Evolutionary conservation across 306 rosid genomes (phyloP).

Genomic region (Begonia peltatifolia): DNA sequence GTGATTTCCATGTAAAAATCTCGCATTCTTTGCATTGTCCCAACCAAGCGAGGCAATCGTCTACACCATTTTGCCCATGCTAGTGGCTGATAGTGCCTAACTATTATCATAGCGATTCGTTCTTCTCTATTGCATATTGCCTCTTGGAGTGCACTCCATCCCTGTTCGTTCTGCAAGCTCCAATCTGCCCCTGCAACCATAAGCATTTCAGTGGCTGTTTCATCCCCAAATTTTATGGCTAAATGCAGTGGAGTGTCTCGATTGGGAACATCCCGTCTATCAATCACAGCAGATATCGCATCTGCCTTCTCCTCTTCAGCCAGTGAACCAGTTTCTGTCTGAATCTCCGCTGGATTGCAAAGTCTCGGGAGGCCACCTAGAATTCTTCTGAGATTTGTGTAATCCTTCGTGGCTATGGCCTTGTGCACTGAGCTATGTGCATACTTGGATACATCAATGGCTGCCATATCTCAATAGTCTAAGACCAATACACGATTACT

Average conservation of each 20-base stretch:
- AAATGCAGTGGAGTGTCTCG: constrained; percentile 91
- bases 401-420: constrained; percentile 64
- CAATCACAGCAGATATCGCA: constrained; percentile 57
- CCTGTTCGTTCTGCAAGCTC: constrained; percentile 98
- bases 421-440: constrained; percentile 88
- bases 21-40: constrained; percentile 81
- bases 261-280: constrained; percentile 78
- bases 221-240: constrained; percentile 84
- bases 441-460: constrained; percentile 52
- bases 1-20: constrained; percentile 98
- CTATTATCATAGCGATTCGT: constrained; percentile 62
- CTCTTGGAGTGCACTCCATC: constrained; percentile 99
- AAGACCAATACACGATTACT: neutral
- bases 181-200: constrained; percentile 97
- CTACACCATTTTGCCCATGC: constrained; percentile 99
- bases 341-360: constrained; percentile 51
- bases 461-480: constrained; percentile 43
- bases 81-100: constrained; percentile 86
- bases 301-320: constrained; percentile 91
- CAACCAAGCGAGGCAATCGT: constrained; percentile 88
- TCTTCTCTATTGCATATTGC: constrained; percentile 88
- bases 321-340: constrained; percentile 45
- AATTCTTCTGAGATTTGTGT: constrained; percentile 51
- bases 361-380: constrained; percentile 51
- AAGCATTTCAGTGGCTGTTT: constrained; percentile 64